Evolutionary conservation across 805 yeast species (phyloP), one percentile per base, ranked within the genome.

Genomic region (Cyberlindnera euphorbiiphila): DNA sequence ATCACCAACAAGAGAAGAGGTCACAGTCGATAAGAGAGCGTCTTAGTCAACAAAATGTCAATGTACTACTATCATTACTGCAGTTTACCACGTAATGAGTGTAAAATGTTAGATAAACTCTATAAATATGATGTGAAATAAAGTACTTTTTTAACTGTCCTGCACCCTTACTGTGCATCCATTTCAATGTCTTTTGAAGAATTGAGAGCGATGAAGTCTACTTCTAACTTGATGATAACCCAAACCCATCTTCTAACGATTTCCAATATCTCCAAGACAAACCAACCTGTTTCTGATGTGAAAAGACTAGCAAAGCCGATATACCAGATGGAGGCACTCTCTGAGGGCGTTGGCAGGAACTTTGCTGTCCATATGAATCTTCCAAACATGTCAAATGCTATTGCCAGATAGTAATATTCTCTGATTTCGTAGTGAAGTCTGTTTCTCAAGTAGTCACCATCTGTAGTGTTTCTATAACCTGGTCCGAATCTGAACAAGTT

Each of bases 201-300:
- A 13, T 34, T 14, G 25, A 45, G 14, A 9, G 29, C 31, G 29
- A 47, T 39, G 30, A 43, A 42, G 55, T 91, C 97, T 21, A 83
- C 75, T 49, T 93, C 98, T 13, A 89, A 63, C 53, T 93, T 81
- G 55, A 91, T 66, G 43, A 85, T 72, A 28, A 88, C 76, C 99
- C 99, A 93, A 35, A 87, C 61, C 78, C 89, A 85, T 55, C 98
- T 72, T 62, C 98, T 71, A 8, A 81, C 48, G 6, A 93, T 66
- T 57, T 93, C 98, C 36, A 89, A 60, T 4, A 76, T 47, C 53
- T 89, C 93, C 38, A 86, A 64, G 9, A 74, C 60, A 45, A 84
- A 81, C 39, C 78, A 71, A 1, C 93, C 89, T 19, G 69, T 59
- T 46, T 74, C 84, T 49, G 46, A 45, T 34, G 53, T 42, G 19